Evolutionary conservation across 2,329 filamentous ascomycete genomes (phyloP), one percentile per base, ranked within the genome.

Genomic region (Fonsecaea pedrosoi): DNA sequence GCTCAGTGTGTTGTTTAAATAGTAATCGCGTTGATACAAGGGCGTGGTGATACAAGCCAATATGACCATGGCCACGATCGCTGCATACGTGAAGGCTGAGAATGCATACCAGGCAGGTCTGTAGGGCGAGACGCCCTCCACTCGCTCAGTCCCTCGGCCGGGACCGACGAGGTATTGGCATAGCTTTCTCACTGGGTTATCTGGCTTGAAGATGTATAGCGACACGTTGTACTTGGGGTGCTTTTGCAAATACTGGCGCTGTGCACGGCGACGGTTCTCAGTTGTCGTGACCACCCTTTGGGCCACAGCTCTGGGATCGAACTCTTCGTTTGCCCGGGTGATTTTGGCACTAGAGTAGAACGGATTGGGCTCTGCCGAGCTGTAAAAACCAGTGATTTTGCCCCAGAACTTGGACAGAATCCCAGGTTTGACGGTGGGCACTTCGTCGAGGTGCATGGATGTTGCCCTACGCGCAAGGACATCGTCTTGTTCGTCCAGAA

Each of bases 11-110:
- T 88, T 84, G 5, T 78, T 82, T 61, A 86, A 77, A 73, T 94
- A 94, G 75, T 97, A 96, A 72, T 93, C 85, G 76, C 91, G 92
- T 76, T 99, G 95, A 76, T 96, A 99, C 15, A 99, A 82, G 0
- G 95, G 95, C 1, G 95, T 99, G 1, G 94, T 97, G 59, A 98
- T 85, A 75, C 94, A 99, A 35, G 95, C 95, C 60, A 99, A 85
- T 54, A 97, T 80, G n/a, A 99, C 95, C 96, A 99, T 99, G 59
- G 92, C 92, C 50, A 98, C 92, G 69, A 99, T 97, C 13, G 92
- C 91, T 30, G 90, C 89, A 77, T 99, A 99, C 63, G 98, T 92
- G 73, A 99, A 91, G 3, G 92, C 92, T 0, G 95, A 97, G 77
- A 98, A 96, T 0, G 87, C 83, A 76, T 97, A 97, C 94, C 95